A percentile compares a stretch with the other conserved stretches of the same genome.
Evolutionary conservation across 2,329 filamentous ascomycete genomes (phyloP).

Genomic region (Aureobasidium zeae): DNA sequence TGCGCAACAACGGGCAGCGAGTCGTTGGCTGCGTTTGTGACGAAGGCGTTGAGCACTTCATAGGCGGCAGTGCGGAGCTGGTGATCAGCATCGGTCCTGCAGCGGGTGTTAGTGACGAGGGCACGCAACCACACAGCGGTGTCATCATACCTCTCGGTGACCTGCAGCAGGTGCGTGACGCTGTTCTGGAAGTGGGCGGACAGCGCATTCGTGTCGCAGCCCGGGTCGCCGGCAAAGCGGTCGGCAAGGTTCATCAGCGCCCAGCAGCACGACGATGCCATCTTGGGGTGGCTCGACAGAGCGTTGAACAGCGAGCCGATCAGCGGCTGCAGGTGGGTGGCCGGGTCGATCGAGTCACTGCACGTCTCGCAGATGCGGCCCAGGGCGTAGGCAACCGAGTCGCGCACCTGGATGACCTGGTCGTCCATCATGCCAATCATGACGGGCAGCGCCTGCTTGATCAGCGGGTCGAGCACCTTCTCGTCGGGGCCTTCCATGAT

Average conservation of each 20-base stretch:
- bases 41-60: slow-evolving; percentile 91
- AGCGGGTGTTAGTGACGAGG: slow-evolving; percentile 18
- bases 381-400: slow-evolving; percentile 91
- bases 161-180: slow-evolving; percentile 70
- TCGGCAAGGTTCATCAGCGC: slow-evolving; percentile 97
- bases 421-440: slow-evolving; percentile 92
- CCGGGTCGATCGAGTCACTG: slow-evolving; percentile 81
- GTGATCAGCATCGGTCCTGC: slow-evolving; percentile 64
- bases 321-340: slow-evolving; percentile 70
- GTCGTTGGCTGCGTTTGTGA: slow-evolving; percentile 81
- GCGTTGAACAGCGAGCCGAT: slow-evolving; percentile 86
- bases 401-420: slow-evolving; percentile 76
- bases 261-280: slow-evolving; percentile 98
- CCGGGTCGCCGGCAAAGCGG: slow-evolving; percentile 80
- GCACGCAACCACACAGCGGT: not conserved
- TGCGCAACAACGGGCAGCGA: slow-evolving; percentile 71
- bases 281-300: slow-evolving; percentile 84
- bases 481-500: slow-evolving; percentile 99
- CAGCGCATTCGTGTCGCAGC: slow-evolving; percentile 68
- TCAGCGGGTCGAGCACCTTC: slow-evolving; percentile 80
- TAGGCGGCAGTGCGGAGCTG: slow-evolving; percentile 91
- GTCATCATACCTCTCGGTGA: slow-evolving; percentile 68
- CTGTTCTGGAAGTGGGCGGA: slow-evolving; percentile 91
- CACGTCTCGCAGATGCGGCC: slow-evolving; percentile 93
- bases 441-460: slow-evolving; percentile 89